phyloP scores from a whole-genome alignment of 257 asterid species.

The Nicotiana tomentosiformis region DNA sequence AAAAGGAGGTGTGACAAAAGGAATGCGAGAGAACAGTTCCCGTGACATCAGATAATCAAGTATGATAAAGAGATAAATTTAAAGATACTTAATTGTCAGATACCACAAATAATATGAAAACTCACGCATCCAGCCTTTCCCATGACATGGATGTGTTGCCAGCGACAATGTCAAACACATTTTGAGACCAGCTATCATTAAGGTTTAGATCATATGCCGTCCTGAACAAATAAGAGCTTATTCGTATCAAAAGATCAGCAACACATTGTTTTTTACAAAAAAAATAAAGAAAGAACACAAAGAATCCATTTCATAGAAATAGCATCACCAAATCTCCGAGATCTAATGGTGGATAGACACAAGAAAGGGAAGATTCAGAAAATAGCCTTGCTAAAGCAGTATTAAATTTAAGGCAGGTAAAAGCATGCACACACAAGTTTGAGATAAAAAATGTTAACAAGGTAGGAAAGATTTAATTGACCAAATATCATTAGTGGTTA shows the following conservation, averaged over 20 bases:
- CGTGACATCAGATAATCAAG: slow-evolving; percentile 30
- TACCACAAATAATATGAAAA: not conserved
- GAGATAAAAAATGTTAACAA: too few species aligned
- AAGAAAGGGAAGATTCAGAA: too few species aligned
- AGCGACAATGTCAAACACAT: slow-evolving; percentile 47
- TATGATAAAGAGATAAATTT: slow-evolving; percentile 9
- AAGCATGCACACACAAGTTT: too few species aligned
- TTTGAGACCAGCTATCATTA: slow-evolving; percentile 63
- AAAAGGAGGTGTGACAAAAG: not conserved
- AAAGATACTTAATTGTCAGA: not conserved
- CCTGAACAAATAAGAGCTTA: slow-evolving; percentile 33
- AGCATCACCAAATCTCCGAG: too few species aligned
- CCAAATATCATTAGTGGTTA: too few species aligned
- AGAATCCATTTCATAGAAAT: too few species aligned
- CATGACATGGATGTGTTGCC: slow-evolving; percentile 88
- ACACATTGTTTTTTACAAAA: too few species aligned
- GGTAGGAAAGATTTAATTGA: too few species aligned
- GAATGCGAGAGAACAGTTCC: slow-evolving; percentile 70
- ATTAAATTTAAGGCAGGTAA: too few species aligned
- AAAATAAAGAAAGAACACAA: not conserved
- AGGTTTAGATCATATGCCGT: slow-evolving; percentile 87
- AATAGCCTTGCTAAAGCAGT: too few species aligned
- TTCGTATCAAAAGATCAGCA: slow-evolving; percentile 1
- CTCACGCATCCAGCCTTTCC: slow-evolving; percentile 96
- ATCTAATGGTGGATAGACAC: too few species aligned